phyloP scores from a whole-genome alignment of 148 eudicot species.

The Rhododendron henanense region DNA sequence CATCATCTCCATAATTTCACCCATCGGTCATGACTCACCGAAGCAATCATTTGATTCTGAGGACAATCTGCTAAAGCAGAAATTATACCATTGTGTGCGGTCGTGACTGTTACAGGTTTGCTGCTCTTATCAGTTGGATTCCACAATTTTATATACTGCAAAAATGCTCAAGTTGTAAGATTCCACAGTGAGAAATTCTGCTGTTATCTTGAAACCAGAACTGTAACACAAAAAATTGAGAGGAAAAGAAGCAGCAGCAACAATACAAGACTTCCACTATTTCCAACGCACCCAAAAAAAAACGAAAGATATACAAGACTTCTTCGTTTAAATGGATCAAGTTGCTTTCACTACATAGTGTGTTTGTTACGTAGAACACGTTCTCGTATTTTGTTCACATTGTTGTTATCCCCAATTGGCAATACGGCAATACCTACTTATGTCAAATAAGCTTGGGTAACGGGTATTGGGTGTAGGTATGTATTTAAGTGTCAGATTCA shows the following conservation, averaged over 20 bases:
- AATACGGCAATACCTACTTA: not conserved
- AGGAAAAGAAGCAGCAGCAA: not conserved
- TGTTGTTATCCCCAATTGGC: not conserved
- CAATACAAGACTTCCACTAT: not conserved
- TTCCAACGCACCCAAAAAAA: not conserved
- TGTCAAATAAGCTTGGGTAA: not conserved
- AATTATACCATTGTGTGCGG: conserved; percentile 31
- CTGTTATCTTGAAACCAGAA: conserved; percentile 1
- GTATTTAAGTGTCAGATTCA: not conserved
- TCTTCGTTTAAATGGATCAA: not conserved
- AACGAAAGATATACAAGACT: too few relatives aligned
- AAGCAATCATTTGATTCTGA: conserved; percentile 35
- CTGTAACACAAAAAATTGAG: not conserved
- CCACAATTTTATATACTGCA: conserved; percentile 48
- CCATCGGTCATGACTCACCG: conserved; percentile 42
- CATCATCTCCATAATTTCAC: conserved; percentile 43
- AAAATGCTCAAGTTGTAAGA: not conserved
- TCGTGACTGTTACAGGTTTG: not conserved
- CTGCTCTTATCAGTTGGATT: conserved; percentile 29
- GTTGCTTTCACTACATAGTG: not conserved
- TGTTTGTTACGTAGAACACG: not conserved
- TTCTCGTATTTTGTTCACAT: not conserved
- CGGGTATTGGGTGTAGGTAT: not conserved
- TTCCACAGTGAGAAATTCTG: not conserved
- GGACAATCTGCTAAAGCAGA: conserved; percentile 37